Evolutionary conservation across 2,329 filamentous ascomycete genomes (phyloP).

Genomic region (Microdochium nivale): DNA sequence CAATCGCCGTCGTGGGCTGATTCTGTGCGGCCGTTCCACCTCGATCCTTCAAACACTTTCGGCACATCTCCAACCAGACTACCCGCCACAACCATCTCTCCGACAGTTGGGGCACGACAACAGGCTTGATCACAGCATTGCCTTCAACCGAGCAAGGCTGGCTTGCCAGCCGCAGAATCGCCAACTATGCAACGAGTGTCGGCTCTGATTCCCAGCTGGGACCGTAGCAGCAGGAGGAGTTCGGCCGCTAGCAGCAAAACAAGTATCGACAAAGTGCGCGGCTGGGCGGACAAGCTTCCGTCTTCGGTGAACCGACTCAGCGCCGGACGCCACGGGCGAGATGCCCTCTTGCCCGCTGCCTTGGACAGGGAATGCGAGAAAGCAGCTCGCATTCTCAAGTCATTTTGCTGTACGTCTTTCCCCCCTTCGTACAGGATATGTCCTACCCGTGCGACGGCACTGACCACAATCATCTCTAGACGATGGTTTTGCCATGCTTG

Average conservation of each 20-base stretch:
- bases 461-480: slow-evolving; percentile 23
- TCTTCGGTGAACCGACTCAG: slow-evolving; percentile 59
- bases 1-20: slow-evolving; percentile 1
- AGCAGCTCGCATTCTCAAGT: slow-evolving; percentile 78
- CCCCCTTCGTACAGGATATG: slow-evolving; percentile 2
- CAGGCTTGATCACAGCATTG: background rate
- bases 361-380: slow-evolving; percentile 89
- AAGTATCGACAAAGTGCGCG: slow-evolving; percentile 28
- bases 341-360: slow-evolving; percentile 78
- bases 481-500: slow-evolving; percentile 45
- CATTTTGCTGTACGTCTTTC: slow-evolving; percentile 67
- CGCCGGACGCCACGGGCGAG: slow-evolving; percentile 56
- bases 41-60: too few species aligned
- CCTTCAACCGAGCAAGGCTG: background rate
- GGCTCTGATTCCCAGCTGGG: slow-evolving; percentile 30
- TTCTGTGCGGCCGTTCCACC: too few species aligned
- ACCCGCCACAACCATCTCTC: background rate
- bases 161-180: background rate
- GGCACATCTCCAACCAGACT: too few species aligned
- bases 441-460: slow-evolving; percentile 8
- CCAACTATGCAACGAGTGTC: slow-evolving; percentile 37
- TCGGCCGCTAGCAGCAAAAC: slow-evolving; percentile 26
- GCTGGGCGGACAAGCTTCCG: slow-evolving; percentile 39
- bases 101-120: background rate
- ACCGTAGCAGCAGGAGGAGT: slow-evolving; percentile 18